A percentile compares a stretch with the other conserved stretches of the same genome.
phyloP scores from a whole-genome alignment of 2,329 filamentous ascomycete species.

The Chrysoporthe deuterocubensis region DNA sequence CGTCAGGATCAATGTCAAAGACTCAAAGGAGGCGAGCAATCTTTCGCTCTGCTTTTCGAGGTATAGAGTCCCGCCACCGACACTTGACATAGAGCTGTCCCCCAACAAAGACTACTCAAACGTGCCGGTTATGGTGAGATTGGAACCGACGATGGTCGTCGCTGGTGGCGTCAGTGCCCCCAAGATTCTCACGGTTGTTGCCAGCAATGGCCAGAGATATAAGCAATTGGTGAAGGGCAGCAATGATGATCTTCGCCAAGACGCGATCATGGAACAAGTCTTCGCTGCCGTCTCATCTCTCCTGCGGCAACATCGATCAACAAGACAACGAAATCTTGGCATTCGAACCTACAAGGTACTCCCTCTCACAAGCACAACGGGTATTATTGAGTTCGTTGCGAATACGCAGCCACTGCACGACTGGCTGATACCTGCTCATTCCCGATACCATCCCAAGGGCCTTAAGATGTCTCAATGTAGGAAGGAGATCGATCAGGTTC shows the following conservation, averaged over 20 bases:
- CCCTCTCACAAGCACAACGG: slow-evolving; percentile 80
- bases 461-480: slow-evolving; percentile 76
- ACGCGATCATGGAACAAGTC: slow-evolving; percentile 99
- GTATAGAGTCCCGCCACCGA: slow-evolving; percentile 82
- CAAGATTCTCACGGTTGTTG: slow-evolving; percentile 86
- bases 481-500: slow-evolving; percentile 76
- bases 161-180: slow-evolving; percentile 90
- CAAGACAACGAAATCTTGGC: slow-evolving; percentile 83
- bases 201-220: slow-evolving; percentile 76
- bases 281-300: slow-evolving; percentile 95
- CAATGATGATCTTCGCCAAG: slow-evolving; percentile 93
- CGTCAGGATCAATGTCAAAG: slow-evolving; percentile 62
- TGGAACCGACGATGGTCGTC: slow-evolving; percentile 79
- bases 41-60: slow-evolving; percentile 67
- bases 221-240: slow-evolving; percentile 95
- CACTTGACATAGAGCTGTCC: slow-evolving; percentile 80
- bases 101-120: slow-evolving; percentile 74
- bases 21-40: slow-evolving; percentile 64
- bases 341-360: slow-evolving; percentile 98
- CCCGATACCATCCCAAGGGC: slow-evolving; percentile 83
- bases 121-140: slow-evolving; percentile 73
- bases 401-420: slow-evolving; percentile 92
- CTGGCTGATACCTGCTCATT: slow-evolving; percentile 88
- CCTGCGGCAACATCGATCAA: slow-evolving; percentile 81
- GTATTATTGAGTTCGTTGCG: slow-evolving; percentile 95